These are phyloP conservation scores for Lecanicillium sp. DNA, from an alignment of 2,329 filamentous ascomycete species.

Conservation along the genomic window DNA sequence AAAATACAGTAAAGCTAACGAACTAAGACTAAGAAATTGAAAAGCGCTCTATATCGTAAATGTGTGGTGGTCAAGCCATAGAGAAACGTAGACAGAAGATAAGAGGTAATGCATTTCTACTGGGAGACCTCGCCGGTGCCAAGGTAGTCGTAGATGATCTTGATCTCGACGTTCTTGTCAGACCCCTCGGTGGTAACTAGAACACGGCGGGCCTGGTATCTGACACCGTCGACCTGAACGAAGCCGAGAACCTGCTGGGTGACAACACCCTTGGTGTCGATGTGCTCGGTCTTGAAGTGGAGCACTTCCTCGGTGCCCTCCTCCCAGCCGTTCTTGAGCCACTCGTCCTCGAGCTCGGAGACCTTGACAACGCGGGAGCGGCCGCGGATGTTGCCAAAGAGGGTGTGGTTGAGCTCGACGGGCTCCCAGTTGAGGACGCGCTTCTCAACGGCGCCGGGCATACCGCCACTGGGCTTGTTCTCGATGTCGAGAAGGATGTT, in stretches of 20 bases:
- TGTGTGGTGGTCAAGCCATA: not conserved
- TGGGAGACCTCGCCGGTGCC: slow-evolving; percentile 10
- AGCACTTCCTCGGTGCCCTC: slow-evolving; percentile 16
- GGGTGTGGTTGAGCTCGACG: slow-evolving; percentile 17
- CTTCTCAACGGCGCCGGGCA: slow-evolving; percentile 15
- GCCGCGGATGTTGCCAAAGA: slow-evolving; percentile 18
- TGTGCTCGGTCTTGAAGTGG: slow-evolving; percentile 15
- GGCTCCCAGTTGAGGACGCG: slow-evolving; percentile 16
- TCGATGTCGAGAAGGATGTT: slow-evolving; percentile 16
- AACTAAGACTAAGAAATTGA: not conserved
- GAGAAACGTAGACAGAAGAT: not conserved
- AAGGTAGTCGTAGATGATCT: slow-evolving; percentile 13
- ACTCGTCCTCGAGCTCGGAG: slow-evolving; percentile 15
- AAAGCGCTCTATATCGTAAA: slow-evolving; percentile 8
- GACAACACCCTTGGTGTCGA: slow-evolving; percentile 14
- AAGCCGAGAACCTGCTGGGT: slow-evolving; percentile 13
- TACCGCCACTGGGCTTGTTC: slow-evolving; percentile 16
- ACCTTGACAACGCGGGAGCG: slow-evolving; percentile 15
- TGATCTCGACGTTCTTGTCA: slow-evolving; percentile 12
- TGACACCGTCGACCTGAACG: slow-evolving; percentile 7
- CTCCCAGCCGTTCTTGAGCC: slow-evolving; percentile 18
- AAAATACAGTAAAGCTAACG: not conserved
- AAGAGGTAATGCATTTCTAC: not conserved
- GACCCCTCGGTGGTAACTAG: slow-evolving; percentile 13
- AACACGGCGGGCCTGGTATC: slow-evolving; percentile 12